These are phyloP conservation scores for Teratosphaeria epicoccoides DNA, from an alignment of 2,329 filamentous ascomycete species.

Conservation along the genomic window DNA sequence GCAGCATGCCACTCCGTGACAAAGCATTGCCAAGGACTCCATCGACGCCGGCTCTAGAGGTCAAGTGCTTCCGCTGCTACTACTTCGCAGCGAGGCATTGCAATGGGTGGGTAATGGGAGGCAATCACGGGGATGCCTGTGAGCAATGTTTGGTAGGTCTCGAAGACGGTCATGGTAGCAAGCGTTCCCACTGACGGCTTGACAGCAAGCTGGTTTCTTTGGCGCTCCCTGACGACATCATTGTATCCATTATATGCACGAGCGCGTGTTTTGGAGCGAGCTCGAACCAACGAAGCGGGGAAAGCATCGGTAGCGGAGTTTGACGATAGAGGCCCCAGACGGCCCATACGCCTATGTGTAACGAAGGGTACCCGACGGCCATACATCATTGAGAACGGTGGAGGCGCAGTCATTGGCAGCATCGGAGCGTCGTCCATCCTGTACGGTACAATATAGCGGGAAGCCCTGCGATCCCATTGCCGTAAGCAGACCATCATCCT, in stretches of 20 bases:
- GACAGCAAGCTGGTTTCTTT: conserved; percentile 24
- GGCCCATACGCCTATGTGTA: neutral
- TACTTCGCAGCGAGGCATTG: conserved; percentile 28
- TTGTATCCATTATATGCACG: neutral
- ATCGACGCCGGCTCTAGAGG: conserved; percentile 12
- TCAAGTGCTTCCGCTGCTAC: conserved; percentile 26
- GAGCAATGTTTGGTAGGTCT: conserved; percentile 21
- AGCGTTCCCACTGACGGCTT: conserved; percentile 3
- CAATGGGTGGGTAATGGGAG: conserved; percentile 27
- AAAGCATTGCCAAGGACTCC: conserved; percentile 6
- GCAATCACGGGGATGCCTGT: conserved; percentile 24
- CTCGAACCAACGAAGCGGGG: neutral
- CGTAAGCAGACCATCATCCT: neutral
- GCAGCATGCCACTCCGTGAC: conserved; percentile 1
- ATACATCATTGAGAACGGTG: neutral
- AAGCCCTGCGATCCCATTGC: neutral
- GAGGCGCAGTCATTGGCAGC: neutral
- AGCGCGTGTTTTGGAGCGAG: neutral
- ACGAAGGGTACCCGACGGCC: neutral
- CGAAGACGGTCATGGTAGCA: neutral
- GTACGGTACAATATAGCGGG: neutral
- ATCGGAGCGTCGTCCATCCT: neutral
- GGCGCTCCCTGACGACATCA: conserved; percentile 9
- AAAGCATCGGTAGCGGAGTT: neutral
- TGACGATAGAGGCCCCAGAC: neutral